Evolutionary conservation across 495 filamentous ascomycete genomes (phyloP).

Genomic region (Aspergillus olivimuriae): DNA sequence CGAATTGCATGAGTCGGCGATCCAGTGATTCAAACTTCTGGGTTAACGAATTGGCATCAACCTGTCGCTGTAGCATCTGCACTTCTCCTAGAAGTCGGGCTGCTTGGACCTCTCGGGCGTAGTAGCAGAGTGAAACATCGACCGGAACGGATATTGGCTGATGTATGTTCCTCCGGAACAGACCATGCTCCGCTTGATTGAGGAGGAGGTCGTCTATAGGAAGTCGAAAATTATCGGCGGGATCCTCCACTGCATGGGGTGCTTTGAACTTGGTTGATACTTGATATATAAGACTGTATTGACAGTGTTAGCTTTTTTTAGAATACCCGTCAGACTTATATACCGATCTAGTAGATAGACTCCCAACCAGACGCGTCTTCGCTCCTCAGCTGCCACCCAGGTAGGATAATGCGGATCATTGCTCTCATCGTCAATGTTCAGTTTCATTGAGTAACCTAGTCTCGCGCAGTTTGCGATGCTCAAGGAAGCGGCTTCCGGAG

Average conservation of each 20-base stretch:
- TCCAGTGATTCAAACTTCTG: neutral
- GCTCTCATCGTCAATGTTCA: neutral
- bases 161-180: neutral
- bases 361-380: constrained; percentile 2
- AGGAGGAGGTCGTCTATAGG: neutral
- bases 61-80: neutral
- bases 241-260: constrained; percentile 3
- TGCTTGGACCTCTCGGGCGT: constrained; percentile 1
- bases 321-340: too few species aligned
- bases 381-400: neutral
- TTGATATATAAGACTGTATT: neutral
- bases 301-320: neutral
- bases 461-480: constrained; percentile 1
- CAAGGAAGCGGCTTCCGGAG: neutral
- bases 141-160: neutral
- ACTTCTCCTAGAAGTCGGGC: neutral
- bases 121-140: constrained; percentile 3
- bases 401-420: too few species aligned
- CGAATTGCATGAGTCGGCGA: neutral
- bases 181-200: neutral
- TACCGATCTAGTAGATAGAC: constrained; percentile 4
- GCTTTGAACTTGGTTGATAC: neutral
- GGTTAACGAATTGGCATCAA: neutral
- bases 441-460: neutral
- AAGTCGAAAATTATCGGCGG: neutral